Evolutionary conservation across 2,329 filamentous ascomycete species (phyloP).

Genomic region (Fusarium continuum): DNA sequence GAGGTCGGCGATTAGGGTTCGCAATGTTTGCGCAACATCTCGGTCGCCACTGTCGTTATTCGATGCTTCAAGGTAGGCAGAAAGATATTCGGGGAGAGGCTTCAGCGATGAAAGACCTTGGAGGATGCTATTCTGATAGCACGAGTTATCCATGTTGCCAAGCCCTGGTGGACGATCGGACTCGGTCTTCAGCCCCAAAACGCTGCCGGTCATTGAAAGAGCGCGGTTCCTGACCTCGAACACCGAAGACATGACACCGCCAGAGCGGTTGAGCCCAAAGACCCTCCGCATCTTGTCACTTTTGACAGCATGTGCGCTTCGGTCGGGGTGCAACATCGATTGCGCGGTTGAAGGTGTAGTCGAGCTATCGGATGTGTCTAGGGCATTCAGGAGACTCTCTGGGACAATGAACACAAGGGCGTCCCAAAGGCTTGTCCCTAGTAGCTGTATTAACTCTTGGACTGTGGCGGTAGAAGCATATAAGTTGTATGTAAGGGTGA

Average conservation of each 20-base stretch:
- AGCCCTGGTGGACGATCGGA: slow-evolving; percentile 70
- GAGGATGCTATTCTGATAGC: slow-evolving; percentile 96
- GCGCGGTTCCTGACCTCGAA: slow-evolving; percentile 67
- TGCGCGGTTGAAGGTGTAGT: slow-evolving; percentile 54
- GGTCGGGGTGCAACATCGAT: slow-evolving; percentile 50
- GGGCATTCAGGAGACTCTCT: slow-evolving; percentile 62
- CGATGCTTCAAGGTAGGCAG: slow-evolving; percentile 50
- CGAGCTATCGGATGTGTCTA: slow-evolving; percentile 65
- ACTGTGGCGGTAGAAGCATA: slow-evolving; percentile 48
- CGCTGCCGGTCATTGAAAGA: slow-evolving; percentile 60
- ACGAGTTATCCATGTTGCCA: slow-evolving; percentile 93
- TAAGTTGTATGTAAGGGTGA: slow-evolving; percentile 48
- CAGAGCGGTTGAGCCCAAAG: slow-evolving; percentile 64
- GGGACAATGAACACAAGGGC: slow-evolving; percentile 66
- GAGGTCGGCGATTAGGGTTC: slow-evolving; percentile 73
- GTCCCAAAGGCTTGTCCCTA: slow-evolving; percentile 66
- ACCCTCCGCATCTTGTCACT: slow-evolving; percentile 71
- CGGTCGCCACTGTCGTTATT: slow-evolving; percentile 42
- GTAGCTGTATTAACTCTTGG: slow-evolving; percentile 39
- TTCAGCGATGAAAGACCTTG: slow-evolving; percentile 82
- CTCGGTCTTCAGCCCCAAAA: slow-evolving; percentile 51
- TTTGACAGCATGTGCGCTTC: slow-evolving; percentile 65
- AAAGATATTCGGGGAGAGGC: slow-evolving; percentile 73
- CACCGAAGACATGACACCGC: slow-evolving; percentile 64
- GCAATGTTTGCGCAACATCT: slow-evolving; percentile 61